Base-by-base conservation (phyloP, 2,329 filamentous ascomycete species). In the Botrytis pseudocinerea region DNA sequence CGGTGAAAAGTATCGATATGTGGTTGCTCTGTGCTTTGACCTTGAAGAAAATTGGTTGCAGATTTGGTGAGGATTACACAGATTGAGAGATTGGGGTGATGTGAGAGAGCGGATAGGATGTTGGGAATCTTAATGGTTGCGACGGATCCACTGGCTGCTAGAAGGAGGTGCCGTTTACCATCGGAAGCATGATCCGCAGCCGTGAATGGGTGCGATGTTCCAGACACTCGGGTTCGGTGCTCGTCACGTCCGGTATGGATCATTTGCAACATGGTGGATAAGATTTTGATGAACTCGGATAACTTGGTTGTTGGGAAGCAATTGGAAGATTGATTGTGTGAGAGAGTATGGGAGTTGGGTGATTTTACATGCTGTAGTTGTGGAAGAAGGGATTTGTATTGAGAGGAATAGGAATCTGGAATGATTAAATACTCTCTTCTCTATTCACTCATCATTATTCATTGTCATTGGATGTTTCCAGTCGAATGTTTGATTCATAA, bases 41-140 rank as follows among this genome's bases (percentile, higher is more conserved):
- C 93, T 20, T 85, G 85, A 0, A 98, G 89, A 81, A 98, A 98
- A 44, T 90, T 86, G 38, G 87, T 83, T 0, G 95, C 93, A 1
- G 91, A 90, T 46, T 87, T 82, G 4, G 94, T 97, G 74, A 98
- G 86, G 74, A 98, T 84, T 70, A 98, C 84, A n/a, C 94, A 92
- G 81, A 98, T 94, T 16, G 93, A 94, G 73, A 98, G 85, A 65
- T 83, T 76, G 10, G 75, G 62, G 74, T 87, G 80, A 76, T 80
- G 78, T 77, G 86, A 85, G 6, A 95, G 86, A 2, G 89, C 85
- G 28, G 83, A 79, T 74, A 92, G 85, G 76, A 95, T 93, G 57
- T 87, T 84, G 2, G 90, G 90, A 4, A 94, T 84, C 80, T 98
- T 98, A 79, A 97, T 97, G 10, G 93, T 94, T 22, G 95, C 95